Evolutionary conservation across 2,329 filamentous ascomycete genomes (phyloP), one percentile per base, ranked within the genome.

Genomic region (Fusarium gaditjirri): DNA sequence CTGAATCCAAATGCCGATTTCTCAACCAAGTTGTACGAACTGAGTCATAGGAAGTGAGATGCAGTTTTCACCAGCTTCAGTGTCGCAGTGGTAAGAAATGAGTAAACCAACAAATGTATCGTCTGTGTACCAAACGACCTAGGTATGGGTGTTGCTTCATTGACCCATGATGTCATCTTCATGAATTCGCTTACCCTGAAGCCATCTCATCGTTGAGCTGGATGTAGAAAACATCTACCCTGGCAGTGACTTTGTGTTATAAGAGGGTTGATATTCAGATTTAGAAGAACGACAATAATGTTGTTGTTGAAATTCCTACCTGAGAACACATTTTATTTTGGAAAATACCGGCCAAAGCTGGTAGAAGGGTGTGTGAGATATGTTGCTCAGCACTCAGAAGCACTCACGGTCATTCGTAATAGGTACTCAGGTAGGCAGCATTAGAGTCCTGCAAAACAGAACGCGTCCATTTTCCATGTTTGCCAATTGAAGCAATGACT

Each of bases 101-200:
- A 27, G 17, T 25, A 19, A n/a, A 25, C 7, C 21, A 23, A 17
- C 5, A 33, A 35, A 35, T 12, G 7, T 9, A 27, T 13, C 21
- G 21, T 49, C 33, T 49, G 29, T 23, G 33, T 35, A 35, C 25
- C 25, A 25, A 25, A 5, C 25, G 25, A 25, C 31, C 5, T 23
- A 33, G 29, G 21, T 12, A 10, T 33, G 21, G 12, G 11, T 36
- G 8, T 6, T 25, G 13, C 21, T 16, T 36, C 5, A 52, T 27
- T 9, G 14, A 16, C 49, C 13, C 10, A 12, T 36, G 23, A 38
- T n/a, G 49, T 27, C 19, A 39, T 39, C 13, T 39, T 17, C 11
- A 53, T 17, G 4, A 27, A 53, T n/a, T n/a, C 8, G 49, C 49
- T 53, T 53, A 53, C 49, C 49, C 49, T 53, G 19, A 29, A 53